These are phyloP conservation scores for Pythium aristosporum DNA, from an alignment of 352 stramenopile species.

Conservation along the genomic window DNA sequence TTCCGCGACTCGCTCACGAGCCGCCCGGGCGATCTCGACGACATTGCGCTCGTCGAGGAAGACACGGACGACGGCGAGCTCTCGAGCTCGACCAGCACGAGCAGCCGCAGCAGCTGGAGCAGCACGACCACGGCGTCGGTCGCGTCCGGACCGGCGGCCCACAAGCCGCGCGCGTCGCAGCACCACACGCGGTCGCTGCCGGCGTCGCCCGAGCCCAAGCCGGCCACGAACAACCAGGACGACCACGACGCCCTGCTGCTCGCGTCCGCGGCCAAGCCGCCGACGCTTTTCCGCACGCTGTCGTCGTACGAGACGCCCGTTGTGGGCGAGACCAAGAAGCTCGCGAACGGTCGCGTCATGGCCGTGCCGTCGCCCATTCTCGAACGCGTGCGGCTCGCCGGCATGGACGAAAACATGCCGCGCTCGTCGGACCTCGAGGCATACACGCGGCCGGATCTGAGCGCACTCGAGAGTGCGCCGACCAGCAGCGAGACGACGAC, in stretches of 20 bases:
- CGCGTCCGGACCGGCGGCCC: not conserved
- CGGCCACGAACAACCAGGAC: slow-evolving; percentile 36
- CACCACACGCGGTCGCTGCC: slow-evolving; percentile 42
- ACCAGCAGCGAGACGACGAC: slow-evolving; percentile 1
- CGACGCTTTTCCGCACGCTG: slow-evolving; percentile 65
- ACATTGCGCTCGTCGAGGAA: slow-evolving; percentile 22
- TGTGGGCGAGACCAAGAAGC: slow-evolving; percentile 48
- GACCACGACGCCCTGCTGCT: slow-evolving; percentile 23
- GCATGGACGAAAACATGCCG: slow-evolving; percentile 26
- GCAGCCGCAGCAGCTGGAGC: slow-evolving; percentile 35
- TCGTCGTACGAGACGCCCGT: slow-evolving; percentile 83
- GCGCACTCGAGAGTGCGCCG: not conserved
- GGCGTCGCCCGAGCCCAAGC: slow-evolving; percentile 38
- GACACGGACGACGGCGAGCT: slow-evolving; percentile 18
- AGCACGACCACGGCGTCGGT: slow-evolving; percentile 19
- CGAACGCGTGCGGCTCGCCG: slow-evolving; percentile 59
- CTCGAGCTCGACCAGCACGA: slow-evolving; percentile 32
- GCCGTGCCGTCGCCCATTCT: slow-evolving; percentile 63
- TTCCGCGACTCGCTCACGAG: slow-evolving; percentile 37
- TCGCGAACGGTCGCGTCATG: slow-evolving; percentile 26
- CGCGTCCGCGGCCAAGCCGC: slow-evolving; percentile 33
- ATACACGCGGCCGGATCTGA: slow-evolving; percentile 36
- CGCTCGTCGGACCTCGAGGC: slow-evolving; percentile 55
- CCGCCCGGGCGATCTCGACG: slow-evolving; percentile 36
- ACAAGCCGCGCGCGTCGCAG: not conserved